Conservation (phyloP, 306 rosid species). For the Cucurbita moschata region DNA sequence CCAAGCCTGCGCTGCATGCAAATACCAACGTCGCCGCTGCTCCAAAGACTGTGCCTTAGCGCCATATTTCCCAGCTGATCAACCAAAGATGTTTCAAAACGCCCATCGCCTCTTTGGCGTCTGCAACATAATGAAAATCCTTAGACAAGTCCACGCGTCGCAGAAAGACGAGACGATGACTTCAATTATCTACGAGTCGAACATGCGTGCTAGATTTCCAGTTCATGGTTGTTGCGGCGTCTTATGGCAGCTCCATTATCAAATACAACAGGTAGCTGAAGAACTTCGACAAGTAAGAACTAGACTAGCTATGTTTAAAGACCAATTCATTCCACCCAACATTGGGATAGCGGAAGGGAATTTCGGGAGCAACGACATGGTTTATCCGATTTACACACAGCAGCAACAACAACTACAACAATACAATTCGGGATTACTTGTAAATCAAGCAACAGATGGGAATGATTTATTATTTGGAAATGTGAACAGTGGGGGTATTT, state of each 20-base stretch:
- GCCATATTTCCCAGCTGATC: constrained; percentile 40
- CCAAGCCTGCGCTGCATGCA: constrained; percentile 64
- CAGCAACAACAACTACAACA: neutral
- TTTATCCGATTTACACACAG: neutral
- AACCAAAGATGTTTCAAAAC: constrained; percentile 25
- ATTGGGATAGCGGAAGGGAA: neutral
- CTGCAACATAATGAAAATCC: constrained; percentile 24
- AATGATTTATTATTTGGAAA: neutral
- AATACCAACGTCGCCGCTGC: constrained; percentile 42
- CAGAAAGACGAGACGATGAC: constrained; percentile 32
- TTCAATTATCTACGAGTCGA: constrained; percentile 42
- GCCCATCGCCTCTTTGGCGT: constrained; percentile 60
- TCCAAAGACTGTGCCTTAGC: constrained; percentile 31
- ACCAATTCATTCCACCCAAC: constrained; percentile 1
- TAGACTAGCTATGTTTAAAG: neutral
- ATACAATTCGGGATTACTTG: neutral
- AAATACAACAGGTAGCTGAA: neutral
- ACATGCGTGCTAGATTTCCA: constrained; percentile 26
- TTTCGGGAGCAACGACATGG: neutral
- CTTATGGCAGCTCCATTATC: neutral
- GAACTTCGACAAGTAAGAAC: neutral
- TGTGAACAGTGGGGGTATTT: neutral
- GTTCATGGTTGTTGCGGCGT: constrained; percentile 26
- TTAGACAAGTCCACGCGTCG: neutral
- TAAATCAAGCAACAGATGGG: neutral